Evolutionary conservation across 148 eudicot species (phyloP).

Genomic region (Camellia granthamiana): DNA sequence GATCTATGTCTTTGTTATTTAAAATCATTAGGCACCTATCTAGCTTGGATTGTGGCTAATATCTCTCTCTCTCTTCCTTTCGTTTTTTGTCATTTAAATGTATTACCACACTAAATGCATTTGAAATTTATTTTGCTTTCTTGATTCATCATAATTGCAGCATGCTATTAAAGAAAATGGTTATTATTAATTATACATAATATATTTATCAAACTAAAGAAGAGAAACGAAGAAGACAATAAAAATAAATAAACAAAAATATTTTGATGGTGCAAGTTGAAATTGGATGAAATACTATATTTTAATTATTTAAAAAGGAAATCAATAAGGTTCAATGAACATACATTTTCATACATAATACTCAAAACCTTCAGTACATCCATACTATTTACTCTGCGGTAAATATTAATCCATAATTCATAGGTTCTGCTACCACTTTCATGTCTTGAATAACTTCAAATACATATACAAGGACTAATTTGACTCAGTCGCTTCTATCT

Average conservation of each 20-base stretch:
- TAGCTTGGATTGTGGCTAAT: too few relatives aligned
- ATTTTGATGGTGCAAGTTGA: neutral
- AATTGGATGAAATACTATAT: neutral
- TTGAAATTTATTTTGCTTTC: constrained; percentile 4
- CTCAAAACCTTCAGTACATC: neutral
- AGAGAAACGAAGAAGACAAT: neutral
- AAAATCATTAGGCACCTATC: too few relatives aligned
- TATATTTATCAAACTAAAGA: too few relatives aligned
- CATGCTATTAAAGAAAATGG: neutral
- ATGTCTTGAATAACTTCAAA: neutral
- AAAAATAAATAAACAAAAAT: neutral
- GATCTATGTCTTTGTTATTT: too few relatives aligned
- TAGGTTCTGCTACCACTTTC: neutral
- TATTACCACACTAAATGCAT: neutral
- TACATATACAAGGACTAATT: neutral
- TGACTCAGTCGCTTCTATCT: constrained; percentile 37
- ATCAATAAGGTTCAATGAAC: neutral
- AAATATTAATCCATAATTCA: neutral
- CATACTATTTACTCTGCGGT: neutral
- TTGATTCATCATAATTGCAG: neutral
- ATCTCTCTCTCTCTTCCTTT: too few relatives aligned
- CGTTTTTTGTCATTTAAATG: too few relatives aligned
- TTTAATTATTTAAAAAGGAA: neutral
- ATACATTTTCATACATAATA: neutral
- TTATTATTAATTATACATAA: neutral